Conservation (phyloP, 768 basidiomycete genomes). For the Mycena capillaripes region DNA sequence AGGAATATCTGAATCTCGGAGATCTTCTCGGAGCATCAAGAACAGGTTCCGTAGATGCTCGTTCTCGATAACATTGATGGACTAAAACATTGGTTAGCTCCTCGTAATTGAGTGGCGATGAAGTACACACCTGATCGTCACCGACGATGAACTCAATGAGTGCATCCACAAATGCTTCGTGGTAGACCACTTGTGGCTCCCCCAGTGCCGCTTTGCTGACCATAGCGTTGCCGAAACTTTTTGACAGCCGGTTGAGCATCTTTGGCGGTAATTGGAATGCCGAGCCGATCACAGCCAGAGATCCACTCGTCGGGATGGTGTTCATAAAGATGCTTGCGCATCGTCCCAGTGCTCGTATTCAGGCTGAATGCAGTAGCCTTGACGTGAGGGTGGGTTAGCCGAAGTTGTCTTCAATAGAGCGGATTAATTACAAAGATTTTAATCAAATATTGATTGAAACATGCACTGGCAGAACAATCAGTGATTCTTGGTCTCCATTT, state of each 20-base stretch:
- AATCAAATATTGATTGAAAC: neutral
- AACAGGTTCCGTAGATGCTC: conserved; percentile 35
- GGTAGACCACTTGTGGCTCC: conserved; percentile 14
- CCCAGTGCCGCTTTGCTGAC: neutral
- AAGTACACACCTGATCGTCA: conserved; percentile 44
- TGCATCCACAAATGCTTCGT: conserved; percentile 45
- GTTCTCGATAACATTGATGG: conserved; percentile 35
- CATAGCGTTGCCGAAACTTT: conserved; percentile 6
- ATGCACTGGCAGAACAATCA: conserved; percentile 8
- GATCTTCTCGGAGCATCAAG: conserved; percentile 38
- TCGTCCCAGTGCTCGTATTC: conserved; percentile 1
- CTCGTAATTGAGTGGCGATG: neutral
- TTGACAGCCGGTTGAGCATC: conserved; percentile 5
- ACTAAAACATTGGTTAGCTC: neutral
- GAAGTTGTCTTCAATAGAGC: neutral
- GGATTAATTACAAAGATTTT: neutral
- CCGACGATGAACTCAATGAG: conserved; percentile 44
- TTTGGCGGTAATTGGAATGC: conserved; percentile 35
- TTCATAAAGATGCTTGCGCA: conserved; percentile 7
- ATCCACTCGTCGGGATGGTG: conserved; percentile 39
- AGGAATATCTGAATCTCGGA: conserved; percentile 42
- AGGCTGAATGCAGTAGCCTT: neutral
- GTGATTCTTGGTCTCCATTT: neutral
- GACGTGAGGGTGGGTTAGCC: neutral
- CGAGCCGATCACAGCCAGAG: conserved; percentile 34